Evolutionary conservation across 148 eudicot genomes (phyloP).

Genomic region (Persicaria tinctoria): DNA sequence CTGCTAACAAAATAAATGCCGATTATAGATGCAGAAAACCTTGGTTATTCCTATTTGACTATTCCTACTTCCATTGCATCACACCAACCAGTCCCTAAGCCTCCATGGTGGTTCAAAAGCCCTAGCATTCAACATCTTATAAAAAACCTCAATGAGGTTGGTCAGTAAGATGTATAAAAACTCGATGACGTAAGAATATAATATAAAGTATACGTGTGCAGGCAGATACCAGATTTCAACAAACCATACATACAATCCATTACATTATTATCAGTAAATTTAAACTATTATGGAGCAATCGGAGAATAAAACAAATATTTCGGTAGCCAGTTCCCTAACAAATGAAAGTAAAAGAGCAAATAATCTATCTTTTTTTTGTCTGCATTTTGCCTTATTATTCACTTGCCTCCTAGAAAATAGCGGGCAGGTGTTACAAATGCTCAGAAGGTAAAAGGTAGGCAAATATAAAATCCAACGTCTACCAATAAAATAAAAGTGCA

Average conservation of each 20-base stretch:
- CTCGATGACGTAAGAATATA: no score
- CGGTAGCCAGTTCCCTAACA: neutral
- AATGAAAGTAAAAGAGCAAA: neutral
- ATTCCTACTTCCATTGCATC: no score
- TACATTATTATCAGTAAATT: neutral
- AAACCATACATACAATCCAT: slow-evolving; percentile 4
- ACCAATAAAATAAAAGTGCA: neutral
- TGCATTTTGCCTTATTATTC: slow-evolving; percentile 6
- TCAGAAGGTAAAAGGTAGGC: neutral
- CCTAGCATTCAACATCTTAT: no score
- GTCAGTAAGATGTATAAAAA: no score
- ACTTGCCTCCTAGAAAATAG: slow-evolving; percentile 7
- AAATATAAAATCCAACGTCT: neutral
- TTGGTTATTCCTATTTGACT: no score
- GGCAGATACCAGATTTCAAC: neutral
- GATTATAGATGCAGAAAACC: no score
- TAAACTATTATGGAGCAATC: neutral
- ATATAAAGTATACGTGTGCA: neutral
- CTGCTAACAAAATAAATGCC: no score
- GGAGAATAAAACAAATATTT: slow-evolving; percentile 2
- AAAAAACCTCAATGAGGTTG: no score
- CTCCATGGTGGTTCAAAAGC: no score
- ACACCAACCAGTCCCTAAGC: no score
- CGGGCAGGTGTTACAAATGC: slow-evolving; percentile 9
- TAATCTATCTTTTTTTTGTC: neutral